These are phyloP conservation scores for Nyssa sinensis DNA, from an alignment of 148 eudicot genomes.

Conservation along the genomic window DNA sequence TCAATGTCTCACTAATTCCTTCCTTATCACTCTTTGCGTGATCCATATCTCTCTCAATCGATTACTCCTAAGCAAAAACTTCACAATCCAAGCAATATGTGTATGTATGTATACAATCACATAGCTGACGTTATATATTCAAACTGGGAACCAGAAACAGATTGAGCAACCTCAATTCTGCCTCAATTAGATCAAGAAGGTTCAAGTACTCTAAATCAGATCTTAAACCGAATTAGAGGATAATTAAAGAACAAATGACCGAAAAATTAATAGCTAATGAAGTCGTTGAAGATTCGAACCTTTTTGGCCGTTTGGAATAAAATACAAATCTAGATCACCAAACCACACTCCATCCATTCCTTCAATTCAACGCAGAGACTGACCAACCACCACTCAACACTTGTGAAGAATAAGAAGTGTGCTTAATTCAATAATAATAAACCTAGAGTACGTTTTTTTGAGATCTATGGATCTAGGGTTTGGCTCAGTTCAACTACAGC, in stretches of 20 bases:
- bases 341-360: not conserved
- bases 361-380: not conserved
- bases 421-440: not conserved
- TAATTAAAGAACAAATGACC: not conserved
- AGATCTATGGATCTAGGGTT: not conserved
- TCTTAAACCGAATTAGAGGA: not conserved
- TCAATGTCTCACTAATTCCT: constrained; percentile 10
- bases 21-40: constrained; percentile 5
- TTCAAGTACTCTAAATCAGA: not conserved
- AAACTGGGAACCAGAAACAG: not conserved
- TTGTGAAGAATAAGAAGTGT: not conserved
- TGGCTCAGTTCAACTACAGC: not conserved
- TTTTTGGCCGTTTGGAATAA: not conserved
- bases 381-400: not conserved
- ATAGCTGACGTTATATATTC: not conserved
- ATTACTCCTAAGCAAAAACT: not conserved
- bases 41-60: constrained; percentile 9
- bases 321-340: not conserved
- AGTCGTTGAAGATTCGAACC: not conserved
- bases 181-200: not conserved
- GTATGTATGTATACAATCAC: not conserved
- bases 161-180: not conserved
- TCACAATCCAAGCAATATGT: not conserved
- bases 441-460: not conserved
- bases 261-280: not conserved